Percentiles rank a stretch among this genome's conserved stretches.
phyloP scores from a whole-genome alignment of 73 alveolate genomes.

The Symbiodinium natans region DNA sequence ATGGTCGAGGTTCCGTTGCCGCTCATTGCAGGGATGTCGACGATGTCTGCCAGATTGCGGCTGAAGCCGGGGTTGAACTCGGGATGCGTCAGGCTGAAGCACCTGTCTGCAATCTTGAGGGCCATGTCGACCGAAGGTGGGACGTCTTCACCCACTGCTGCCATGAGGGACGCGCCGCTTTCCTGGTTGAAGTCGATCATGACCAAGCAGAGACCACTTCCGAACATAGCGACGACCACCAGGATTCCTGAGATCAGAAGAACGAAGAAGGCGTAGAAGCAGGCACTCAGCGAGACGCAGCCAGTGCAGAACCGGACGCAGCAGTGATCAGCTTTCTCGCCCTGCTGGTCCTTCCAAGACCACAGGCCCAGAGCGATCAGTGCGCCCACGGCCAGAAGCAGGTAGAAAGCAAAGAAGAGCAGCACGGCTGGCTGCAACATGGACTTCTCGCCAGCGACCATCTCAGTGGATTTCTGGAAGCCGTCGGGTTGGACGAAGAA shows the following conservation, averaged over 20 bases:
- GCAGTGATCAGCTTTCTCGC: neutral
- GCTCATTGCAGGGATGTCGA: neutral
- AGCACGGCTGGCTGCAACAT: neutral
- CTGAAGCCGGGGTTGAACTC: neutral
- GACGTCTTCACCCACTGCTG: neutral
- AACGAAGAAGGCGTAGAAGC: neutral
- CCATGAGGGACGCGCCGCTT: neutral
- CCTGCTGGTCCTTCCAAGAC: neutral
- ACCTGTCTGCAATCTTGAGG: neutral
- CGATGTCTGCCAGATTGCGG: neutral
- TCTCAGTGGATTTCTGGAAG: neutral
- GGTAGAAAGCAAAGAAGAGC: neutral
- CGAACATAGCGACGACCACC: neutral
- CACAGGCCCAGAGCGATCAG: neutral
- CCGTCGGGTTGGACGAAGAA: neutral
- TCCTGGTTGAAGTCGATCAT: slow-evolving; percentile 3
- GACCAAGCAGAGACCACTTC: neutral
- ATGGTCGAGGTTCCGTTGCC: neutral
- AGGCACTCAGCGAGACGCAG: neutral
- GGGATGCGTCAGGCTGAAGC: neutral
- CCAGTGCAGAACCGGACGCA: neutral
- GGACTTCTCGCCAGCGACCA: neutral
- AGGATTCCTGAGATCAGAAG: neutral
- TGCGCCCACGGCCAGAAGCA: neutral
- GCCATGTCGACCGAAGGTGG: neutral